phyloP scores from a whole-genome alignment of 441 rosid species.

The Isatis lusitanica region DNA sequence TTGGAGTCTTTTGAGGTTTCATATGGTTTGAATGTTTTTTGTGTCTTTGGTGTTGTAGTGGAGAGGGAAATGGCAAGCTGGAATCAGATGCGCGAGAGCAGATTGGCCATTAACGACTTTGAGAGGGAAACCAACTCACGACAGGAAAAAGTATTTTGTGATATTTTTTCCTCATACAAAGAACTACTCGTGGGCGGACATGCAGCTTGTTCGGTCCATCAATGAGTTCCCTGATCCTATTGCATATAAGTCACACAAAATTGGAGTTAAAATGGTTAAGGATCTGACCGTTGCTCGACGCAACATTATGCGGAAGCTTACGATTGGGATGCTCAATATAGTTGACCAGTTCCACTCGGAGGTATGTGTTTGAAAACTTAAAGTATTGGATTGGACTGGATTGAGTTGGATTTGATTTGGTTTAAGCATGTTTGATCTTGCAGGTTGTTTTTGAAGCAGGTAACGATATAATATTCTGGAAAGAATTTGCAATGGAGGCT shows the following conservation, averaged over 20 bases:
- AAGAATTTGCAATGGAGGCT: slow-evolving; percentile 88
- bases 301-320: slow-evolving; percentile 81
- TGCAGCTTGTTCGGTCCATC: slow-evolving; percentile 76
- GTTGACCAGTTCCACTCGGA: slow-evolving; percentile 80
- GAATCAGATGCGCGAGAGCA: slow-evolving; percentile 89
- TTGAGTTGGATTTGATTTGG: slow-evolving; percentile 19
- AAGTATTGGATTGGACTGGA: background rate
- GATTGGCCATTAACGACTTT: slow-evolving; percentile 95
- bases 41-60: slow-evolving; percentile 55
- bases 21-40: background rate
- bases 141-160: slow-evolving; percentile 86
- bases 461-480: slow-evolving; percentile 79
- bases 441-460: slow-evolving; percentile 84
- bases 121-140: slow-evolving; percentile 93
- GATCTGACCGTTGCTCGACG: slow-evolving; percentile 84
- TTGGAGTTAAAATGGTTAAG: slow-evolving; percentile 82
- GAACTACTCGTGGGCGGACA: slow-evolving; percentile 99
- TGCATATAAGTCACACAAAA: slow-evolving; percentile 72
- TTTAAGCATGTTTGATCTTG: slow-evolving; percentile 28
- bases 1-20: background rate
- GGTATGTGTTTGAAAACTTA: slow-evolving; percentile 43
- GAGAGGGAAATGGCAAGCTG: slow-evolving; percentile 99
- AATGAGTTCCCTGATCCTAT: slow-evolving; percentile 87
- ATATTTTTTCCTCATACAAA: slow-evolving; percentile 89
- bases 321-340: slow-evolving; percentile 84